Evolutionary conservation across 2,329 filamentous ascomycete species (phyloP).

Genomic region (Penicillium sp.): DNA sequence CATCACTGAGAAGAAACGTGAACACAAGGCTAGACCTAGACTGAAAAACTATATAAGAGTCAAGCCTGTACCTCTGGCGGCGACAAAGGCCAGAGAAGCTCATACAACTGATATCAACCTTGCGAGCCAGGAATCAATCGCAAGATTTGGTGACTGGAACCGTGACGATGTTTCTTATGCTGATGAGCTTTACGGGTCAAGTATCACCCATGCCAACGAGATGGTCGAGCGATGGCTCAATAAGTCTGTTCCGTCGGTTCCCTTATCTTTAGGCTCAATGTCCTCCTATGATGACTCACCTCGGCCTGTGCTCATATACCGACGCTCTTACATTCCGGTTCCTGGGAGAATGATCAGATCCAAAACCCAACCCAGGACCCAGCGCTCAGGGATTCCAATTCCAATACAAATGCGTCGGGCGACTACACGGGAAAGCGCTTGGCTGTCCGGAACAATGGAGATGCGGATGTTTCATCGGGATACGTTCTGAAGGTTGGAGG

Average conservation of each 20-base stretch:
- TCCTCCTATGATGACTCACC: not conserved
- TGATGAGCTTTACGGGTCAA: not conserved
- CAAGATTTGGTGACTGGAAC: not conserved
- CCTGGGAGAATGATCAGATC: not conserved
- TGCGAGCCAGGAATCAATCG: not conserved
- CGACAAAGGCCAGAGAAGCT: not conserved
- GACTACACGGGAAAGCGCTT: not conserved
- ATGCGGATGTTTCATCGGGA: conserved; percentile 15
- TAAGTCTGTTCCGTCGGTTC: not conserved
- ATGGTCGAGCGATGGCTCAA: not conserved
- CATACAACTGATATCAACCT: not conserved
- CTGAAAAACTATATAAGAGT: not conserved
- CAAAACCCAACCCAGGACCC: not conserved
- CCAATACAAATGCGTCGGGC: not conserved
- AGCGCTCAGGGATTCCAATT: conserved; percentile 3
- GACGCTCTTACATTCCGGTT: conserved; percentile 3
- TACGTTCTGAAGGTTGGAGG: conserved; percentile 8
- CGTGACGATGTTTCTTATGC: not conserved
- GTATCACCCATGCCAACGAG: not conserved
- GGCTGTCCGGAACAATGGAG: not conserved
- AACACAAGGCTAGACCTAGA: too few species aligned
- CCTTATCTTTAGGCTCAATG: not conserved
- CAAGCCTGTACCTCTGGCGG: not conserved
- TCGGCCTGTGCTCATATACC: not conserved
- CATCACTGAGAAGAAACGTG: not conserved